Conservation (phyloP, 345 rosid species). For the Leavenworthia alabamica region DNA sequence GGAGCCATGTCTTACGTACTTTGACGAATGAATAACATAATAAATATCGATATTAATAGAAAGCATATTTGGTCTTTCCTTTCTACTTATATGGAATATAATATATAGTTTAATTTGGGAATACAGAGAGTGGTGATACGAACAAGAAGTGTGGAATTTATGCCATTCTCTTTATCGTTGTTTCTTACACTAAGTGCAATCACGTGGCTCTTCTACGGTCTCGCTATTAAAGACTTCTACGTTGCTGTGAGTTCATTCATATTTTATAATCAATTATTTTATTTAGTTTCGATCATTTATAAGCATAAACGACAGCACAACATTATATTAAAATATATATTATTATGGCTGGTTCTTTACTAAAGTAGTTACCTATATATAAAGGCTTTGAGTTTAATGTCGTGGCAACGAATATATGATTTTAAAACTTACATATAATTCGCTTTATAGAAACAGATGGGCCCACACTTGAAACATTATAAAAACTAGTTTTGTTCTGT, state of each 20-base stretch:
- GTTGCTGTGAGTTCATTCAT: conserved; percentile 33
- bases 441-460: background rate
- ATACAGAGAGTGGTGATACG: conserved; percentile 39
- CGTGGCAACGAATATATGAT: conserved; percentile 23
- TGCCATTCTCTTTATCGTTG: conserved; percentile 51
- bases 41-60: background rate
- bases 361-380: conserved; percentile 17
- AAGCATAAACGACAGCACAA: conserved; percentile 16
- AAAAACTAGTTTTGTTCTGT: conserved; percentile 15
- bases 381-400: background rate
- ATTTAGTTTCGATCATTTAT: background rate
- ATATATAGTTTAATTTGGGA: background rate
- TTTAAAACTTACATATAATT: conserved; percentile 12
- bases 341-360: conserved; percentile 9
- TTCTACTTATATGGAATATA: background rate
- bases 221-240: conserved; percentile 41
- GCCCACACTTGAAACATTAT: conserved; percentile 17
- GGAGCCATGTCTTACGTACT: background rate
- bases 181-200: conserved; percentile 54
- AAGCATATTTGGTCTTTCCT: background rate
- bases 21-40: background rate
- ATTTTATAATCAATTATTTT: background rate
- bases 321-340: conserved; percentile 10
- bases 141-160: conserved; percentile 63
- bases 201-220: conserved; percentile 54